These are phyloP conservation scores for Amanita rimosa DNA, from an alignment of 768 basidiomycete genomes.

Conservation along the genomic window DNA sequence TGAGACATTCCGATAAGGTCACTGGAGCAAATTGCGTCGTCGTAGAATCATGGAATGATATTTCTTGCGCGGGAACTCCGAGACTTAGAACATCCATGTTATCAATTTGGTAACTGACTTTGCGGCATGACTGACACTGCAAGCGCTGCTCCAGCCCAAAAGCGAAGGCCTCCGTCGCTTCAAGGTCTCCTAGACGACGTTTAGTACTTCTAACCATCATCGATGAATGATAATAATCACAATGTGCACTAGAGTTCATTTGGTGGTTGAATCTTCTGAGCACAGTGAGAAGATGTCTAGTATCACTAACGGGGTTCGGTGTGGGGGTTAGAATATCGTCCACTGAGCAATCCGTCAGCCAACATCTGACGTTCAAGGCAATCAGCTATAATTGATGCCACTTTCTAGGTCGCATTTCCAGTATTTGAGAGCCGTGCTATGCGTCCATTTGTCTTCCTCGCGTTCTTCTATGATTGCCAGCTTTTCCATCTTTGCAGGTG, in stretches of 20 bases:
- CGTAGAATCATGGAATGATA: background rate
- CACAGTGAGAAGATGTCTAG: conserved; percentile 55
- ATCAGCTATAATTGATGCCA: conserved; percentile 35
- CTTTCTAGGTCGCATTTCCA: conserved; percentile 55
- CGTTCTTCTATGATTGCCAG: conserved; percentile 79
- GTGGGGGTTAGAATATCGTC: conserved; percentile 69
- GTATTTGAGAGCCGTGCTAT: conserved; percentile 53
- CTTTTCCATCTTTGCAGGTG: conserved; percentile 82
- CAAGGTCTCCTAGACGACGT: no score
- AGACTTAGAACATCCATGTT: conserved; percentile 69
- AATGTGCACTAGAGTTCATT: no score
- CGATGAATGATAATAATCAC: no score
- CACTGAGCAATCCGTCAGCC: conserved; percentile 86
- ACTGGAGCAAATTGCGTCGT: conserved; percentile 43
- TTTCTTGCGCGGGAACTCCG: conserved; percentile 51
- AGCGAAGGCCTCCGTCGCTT: conserved; percentile 67
- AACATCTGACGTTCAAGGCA: conserved; percentile 97
- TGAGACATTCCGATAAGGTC: conserved; percentile 47
- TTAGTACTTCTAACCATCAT: no score
- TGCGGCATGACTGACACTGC: conserved; percentile 67
- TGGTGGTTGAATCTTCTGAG: conserved; percentile 46
- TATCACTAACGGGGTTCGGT: conserved; percentile 8
- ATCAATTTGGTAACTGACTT: conserved; percentile 78
- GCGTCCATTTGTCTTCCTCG: conserved; percentile 84
- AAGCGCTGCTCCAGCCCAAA: conserved; percentile 84